Base-by-base conservation (phyloP, 108 stramenopile species). In the Pseudonitzschia delicatissima region DNA sequence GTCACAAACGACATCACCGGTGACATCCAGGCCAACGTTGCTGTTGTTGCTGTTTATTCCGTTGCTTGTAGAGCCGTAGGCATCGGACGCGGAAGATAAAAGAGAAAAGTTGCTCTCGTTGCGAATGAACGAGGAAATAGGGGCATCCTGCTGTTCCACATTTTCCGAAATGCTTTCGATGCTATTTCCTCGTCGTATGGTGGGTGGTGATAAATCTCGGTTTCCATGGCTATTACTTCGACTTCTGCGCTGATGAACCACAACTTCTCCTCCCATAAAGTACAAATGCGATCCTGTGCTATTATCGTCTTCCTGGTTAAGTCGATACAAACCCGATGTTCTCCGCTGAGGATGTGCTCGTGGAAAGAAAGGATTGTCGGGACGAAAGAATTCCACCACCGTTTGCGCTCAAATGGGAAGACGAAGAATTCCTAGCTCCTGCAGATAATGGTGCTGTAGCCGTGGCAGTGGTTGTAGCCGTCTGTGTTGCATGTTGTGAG, bases 201-300 rank as follows among this genome's bases (percentile, higher is more conserved):
- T 18, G 1, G 47, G 47, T 17, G 47, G 37, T 7, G 47, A 48
- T 17, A 48, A 2, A 23, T 48, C 47, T 1, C 47, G 3, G 23
- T 48, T 48, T n/a, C n/a, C n/a, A n/a, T n/a, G n/a, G 47, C n/a
- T 21, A 21, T 48, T 39, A 7, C 27, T 26, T 15, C 11, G 7
- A 3, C 57, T 34, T 17, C 13, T 65, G 36, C 36, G 31, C 18
- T 68, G 75, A 33, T 67, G 75, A 20, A 76, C 27, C 7, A 81
- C 80, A 15, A 82, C 74, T 73, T 82, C 81, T 21, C 81, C 81
- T 25, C 64, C 60, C 74, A 82, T 63, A 40, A 82, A 78, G 45
- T 69, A 76, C 20, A 76, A 15, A 42, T 64, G 76, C 20, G 81
- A 82, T 45, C 45, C 67, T 32, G 60, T 67, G 32, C 59, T 45